Base-by-base conservation (phyloP, 2,329 filamentous ascomycete genomes). In the Hymenoscyphus scutula region DNA sequence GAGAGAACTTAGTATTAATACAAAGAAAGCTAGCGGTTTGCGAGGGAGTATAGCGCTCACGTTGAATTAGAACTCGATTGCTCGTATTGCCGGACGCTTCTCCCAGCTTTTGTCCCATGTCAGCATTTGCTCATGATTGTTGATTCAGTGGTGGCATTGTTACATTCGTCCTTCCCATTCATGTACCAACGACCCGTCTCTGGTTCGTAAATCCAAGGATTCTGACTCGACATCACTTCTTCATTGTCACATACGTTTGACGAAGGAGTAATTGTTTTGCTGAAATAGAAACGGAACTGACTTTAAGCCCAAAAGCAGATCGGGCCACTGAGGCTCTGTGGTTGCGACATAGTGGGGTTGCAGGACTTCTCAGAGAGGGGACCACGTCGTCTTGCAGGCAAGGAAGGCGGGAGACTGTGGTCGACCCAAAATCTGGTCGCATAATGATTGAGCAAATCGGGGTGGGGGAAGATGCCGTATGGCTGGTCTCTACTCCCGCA, bases 101-200 rank as follows among this genome's bases (percentile, higher is more conserved):
- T 11, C 41, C 58, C 58, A 5, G 32, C 58, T 60, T 45, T 51
- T 30, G 2, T n/a, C 29, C 8, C 45, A 23, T 19, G 38, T 61
- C 53, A 61, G 51, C 61, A 57, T 37, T 59, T 59, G 27, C 27
- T 23, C 19, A 41, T n/a, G 7, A n/a, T 2, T 13, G 25, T 32
- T 27, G 8, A 1, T 53, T 25, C 17, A 2, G 5, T 17, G 13
- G 27, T 27, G 57, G 45, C 48, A 15, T 56, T 27, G 29, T 59
- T 60, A 65, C 63, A 48, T 60, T 54, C 53, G 15, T 65, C 58
- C 51, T 48, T 56, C 54, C 29, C 57, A 30, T 65, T 65, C 19
- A 65, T 53, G 53, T 65, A 65, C 53, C 58, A 65, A 19, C 63
- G 48, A 38, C 58, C 58, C 7, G 63, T 65, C 19, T 53, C 57